phyloP scores from a whole-genome alignment of 441 rosid genomes.

The Populus hybrid region DNA sequence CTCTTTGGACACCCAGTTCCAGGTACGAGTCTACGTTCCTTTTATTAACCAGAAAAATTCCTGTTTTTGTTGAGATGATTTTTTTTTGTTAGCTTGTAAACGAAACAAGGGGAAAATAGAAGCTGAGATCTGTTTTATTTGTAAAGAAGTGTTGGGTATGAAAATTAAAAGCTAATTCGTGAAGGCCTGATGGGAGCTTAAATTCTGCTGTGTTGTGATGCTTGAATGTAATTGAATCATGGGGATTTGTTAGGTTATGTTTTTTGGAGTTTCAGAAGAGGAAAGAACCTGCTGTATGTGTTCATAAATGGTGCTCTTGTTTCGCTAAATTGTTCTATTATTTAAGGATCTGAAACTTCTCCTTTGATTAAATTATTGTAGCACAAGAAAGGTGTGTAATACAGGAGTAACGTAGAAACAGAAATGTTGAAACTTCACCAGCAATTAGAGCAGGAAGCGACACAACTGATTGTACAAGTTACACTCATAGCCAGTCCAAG shows the following conservation, averaged over 20 bases:
- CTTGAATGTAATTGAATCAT: neutral
- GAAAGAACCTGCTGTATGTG: neutral
- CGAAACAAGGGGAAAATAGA: neutral
- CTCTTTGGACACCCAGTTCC: neutral
- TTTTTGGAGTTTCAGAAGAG: neutral
- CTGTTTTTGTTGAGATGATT: neutral
- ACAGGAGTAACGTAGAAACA: neutral
- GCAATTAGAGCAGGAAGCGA: neutral
- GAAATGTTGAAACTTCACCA: neutral
- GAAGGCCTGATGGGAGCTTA: neutral
- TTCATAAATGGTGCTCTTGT: neutral
- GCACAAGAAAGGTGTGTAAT: neutral
- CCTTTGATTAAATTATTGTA: neutral
- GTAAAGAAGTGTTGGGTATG: neutral
- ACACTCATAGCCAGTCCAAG: no score
- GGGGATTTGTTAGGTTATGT: neutral
- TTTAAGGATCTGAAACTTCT: neutral
- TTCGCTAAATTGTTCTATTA: neutral
- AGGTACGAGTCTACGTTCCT: slow-evolving; percentile 1
- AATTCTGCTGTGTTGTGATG: neutral
- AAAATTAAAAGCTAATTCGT: neutral
- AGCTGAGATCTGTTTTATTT: slow-evolving; percentile 8
- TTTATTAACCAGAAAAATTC: neutral
- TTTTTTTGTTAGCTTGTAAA: neutral
- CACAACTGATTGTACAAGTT: neutral